Conservation (phyloP, 306 rosid genomes). For the Parietaria judaica region DNA sequence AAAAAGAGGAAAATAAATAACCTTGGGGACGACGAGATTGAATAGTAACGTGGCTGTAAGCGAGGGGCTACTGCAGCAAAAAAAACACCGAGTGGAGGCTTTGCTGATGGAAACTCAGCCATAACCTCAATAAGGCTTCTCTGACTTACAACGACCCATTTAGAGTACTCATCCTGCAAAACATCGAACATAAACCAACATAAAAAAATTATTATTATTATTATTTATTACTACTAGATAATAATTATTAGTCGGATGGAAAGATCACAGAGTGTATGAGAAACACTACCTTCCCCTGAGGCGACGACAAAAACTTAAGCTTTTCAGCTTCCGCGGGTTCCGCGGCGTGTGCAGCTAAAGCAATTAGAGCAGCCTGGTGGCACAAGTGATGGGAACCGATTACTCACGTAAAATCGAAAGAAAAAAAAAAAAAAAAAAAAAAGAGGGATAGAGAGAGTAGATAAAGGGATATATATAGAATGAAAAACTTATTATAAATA, state of each 20-base stretch:
- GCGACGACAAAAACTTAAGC: constrained; percentile 71
- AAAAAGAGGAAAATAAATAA: constrained; percentile 12
- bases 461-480: too few species aligned
- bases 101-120: constrained; percentile 91
- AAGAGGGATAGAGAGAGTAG: too few species aligned
- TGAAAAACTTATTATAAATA: neutral
- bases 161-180: constrained; percentile 81
- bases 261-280: constrained; percentile 2
- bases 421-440: neutral
- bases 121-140: constrained; percentile 88
- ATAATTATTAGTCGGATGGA: constrained; percentile 3
- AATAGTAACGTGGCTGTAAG: constrained; percentile 87
- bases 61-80: constrained; percentile 91
- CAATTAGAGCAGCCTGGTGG: constrained; percentile 71
- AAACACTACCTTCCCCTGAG: constrained; percentile 72
- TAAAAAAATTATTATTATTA: too few species aligned
- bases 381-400: constrained; percentile 10
- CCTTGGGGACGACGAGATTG: constrained; percentile 98
- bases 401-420: constrained; percentile 2
- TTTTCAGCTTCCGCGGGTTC: constrained; percentile 74
- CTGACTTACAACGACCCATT: constrained; percentile 86
- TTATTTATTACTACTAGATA: neutral
- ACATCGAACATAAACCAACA: constrained; percentile 7
- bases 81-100: constrained; percentile 93
- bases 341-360: constrained; percentile 80